A percentile compares a stretch with the other conserved stretches of the same genome.
phyloP scores from a whole-genome alignment of 2,329 filamentous ascomycete genomes.

The Colletotrichum sublineola region DNA sequence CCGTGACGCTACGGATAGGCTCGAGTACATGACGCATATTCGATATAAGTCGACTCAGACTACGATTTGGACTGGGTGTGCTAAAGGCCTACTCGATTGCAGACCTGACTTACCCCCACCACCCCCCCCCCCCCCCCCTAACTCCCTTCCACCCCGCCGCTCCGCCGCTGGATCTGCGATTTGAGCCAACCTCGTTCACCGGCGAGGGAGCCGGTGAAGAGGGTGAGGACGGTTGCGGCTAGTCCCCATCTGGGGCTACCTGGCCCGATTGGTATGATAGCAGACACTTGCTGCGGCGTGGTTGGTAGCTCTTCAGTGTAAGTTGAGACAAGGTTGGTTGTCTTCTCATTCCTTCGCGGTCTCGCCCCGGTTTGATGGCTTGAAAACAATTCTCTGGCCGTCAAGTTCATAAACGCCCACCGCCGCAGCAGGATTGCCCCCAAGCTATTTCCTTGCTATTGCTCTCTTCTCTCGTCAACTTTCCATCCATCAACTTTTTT shows the following conservation, averaged over 20 bases:
- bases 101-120: too few relatives aligned
- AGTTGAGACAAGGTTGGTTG: not conserved
- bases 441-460: not conserved
- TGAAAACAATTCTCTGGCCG: not conserved
- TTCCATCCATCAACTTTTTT: not conserved
- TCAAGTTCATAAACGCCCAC: constrained; percentile 11
- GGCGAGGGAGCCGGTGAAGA: not conserved
- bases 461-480: not conserved
- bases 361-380: not conserved
- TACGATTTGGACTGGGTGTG: not conserved
- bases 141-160: too few relatives aligned
- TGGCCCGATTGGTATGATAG: not conserved
- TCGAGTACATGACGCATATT: not conserved
- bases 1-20: not conserved
- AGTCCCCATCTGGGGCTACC: not conserved
- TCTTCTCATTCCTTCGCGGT: not conserved
- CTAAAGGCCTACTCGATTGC: not conserved
- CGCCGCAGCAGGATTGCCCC: not conserved
- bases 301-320: not conserved
- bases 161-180: not conserved
- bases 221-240: not conserved
- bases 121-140: too few relatives aligned
- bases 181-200: not conserved
- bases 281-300: not conserved
- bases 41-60: constrained; percentile 3